Evolutionary conservation across 2,329 filamentous ascomycete genomes (phyloP).

Genomic region (Polytolypa hystricis): DNA sequence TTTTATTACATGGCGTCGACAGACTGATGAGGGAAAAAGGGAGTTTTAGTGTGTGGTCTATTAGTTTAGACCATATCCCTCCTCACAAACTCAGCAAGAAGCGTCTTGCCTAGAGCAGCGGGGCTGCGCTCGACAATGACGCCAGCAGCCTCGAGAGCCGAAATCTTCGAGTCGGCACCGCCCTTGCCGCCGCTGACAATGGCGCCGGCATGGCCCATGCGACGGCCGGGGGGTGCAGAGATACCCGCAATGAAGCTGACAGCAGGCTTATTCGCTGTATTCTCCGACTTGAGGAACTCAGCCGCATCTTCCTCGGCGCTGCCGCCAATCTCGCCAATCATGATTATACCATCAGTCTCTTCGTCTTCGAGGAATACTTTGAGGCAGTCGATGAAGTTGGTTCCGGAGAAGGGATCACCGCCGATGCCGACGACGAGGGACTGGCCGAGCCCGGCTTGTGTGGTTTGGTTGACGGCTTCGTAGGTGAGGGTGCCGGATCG

Average conservation of each 20-base stretch:
- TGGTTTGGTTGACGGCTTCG: constrained; percentile 99
- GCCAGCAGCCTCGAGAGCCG: constrained; percentile 81
- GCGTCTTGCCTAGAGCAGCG: constrained; percentile 79
- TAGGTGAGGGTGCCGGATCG: constrained; percentile 97
- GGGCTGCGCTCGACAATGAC: constrained; percentile 95
- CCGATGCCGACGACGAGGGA: constrained; percentile 97
- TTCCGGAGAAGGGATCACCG: constrained; percentile 96
- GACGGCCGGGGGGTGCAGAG: constrained; percentile 85
- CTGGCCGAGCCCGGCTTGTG: constrained; percentile 90
- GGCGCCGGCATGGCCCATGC: constrained; percentile 98
- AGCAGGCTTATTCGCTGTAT: constrained; percentile 88
- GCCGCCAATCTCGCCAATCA: constrained; percentile 99
- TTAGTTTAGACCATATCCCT: constrained; percentile 74
- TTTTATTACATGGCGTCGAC: no score
- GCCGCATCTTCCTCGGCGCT: constrained; percentile 96
- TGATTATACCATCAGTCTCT: constrained; percentile 98
- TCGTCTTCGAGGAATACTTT: constrained; percentile 91
- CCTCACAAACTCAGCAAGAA: constrained; percentile 93
- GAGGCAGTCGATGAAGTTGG: constrained; percentile 99
- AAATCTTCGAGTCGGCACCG: constrained; percentile 96
- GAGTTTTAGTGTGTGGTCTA: no score
- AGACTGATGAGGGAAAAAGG: constrained; percentile 1
- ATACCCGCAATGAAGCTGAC: constrained; percentile 98
- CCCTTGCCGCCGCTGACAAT: constrained; percentile 97
- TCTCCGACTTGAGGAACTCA: constrained; percentile 86